Base-by-base conservation (phyloP, 2,329 filamentous ascomycete species). In the Rutstroemia sydowiana region DNA sequence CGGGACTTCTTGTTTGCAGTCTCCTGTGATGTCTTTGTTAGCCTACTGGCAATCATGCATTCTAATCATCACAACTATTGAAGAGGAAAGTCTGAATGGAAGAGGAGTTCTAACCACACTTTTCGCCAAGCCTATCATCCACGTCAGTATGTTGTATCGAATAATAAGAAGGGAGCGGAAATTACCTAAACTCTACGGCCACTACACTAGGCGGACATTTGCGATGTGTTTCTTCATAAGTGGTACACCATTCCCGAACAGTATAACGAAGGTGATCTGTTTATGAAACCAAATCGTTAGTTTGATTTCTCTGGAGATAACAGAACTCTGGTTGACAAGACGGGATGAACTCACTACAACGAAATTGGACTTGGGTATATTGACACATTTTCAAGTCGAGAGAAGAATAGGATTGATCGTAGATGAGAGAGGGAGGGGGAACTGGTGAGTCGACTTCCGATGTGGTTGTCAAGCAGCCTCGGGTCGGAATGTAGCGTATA, bases 301-400 rank as follows among this genome's bases (percentile, higher is more conserved):
- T 48, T 14, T 42, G 41, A 5, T 32, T 30, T 23, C 23, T 26
- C 36, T 18, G 36, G 18, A 45, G 20, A 11, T n/a, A n/a, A n/a
- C n/a, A n/a, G n/a, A n/a, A n/a, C n/a, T n/a, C n/a, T n/a, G n/a
- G 13, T 5, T 13, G 10, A 18, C 20, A 50, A 50, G 14, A 10
- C 9, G 14, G 32, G 48, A 18, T 36, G 6, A 8, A 41, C 49
- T 51, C 16, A 51, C 51, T 45, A 65, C 77, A 81, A 37, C 71
- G 69, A 62, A 77, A 81, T 55, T 78, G 74, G 50, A 81, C 77
- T 65, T 79, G 74, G 20, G 73, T 79, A 59, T 80, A 80, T 63
- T 80, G 76, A 64, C 77, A 81, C 77, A 81, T 81, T 30, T 51
- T 36, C 16, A 45, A 4, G 20, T 13, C 5, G n/a, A 37, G 26